A percentile compares a stretch with the other conserved stretches of the same genome.
Conservation (phyloP, 805 yeast species). For the Metschnikowia borealis region DNA sequence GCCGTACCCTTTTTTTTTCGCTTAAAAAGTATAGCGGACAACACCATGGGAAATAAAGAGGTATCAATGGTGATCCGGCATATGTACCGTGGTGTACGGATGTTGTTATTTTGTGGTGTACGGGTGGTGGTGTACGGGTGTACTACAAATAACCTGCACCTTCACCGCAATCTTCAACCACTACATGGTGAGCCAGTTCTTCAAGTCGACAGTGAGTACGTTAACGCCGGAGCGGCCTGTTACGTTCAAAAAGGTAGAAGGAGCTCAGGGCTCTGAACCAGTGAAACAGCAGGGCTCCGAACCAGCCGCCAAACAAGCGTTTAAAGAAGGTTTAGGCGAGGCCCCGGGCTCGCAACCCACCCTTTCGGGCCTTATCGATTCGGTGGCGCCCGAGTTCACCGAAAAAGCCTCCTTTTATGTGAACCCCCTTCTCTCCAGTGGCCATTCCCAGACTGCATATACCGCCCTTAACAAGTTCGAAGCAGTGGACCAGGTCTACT, state of each 20-base stretch:
- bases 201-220: conserved; percentile 13
- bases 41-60: no score
- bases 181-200: conserved; percentile 9
- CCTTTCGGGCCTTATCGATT: conserved; percentile 23
- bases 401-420: conserved; percentile 35
- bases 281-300: no score
- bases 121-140: no score
- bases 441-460: conserved; percentile 49
- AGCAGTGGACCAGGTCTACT: conserved; percentile 38
- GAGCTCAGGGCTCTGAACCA: no score
- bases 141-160: neutral
- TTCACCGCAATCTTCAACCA: no score
- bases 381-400: conserved; percentile 38
- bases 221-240: conserved; percentile 10
- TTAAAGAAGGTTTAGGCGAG: no score
- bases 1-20: no score
- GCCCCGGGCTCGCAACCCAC: neutral
- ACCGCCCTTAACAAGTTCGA: conserved; percentile 43
- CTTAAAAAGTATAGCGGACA: no score
- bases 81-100: no score
- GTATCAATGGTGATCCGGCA: no score
- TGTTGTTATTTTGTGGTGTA: no score
- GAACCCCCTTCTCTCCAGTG: conserved; percentile 46
- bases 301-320: no score
- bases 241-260: neutral